These are phyloP conservation scores for Tremella fuciformis DNA, from an alignment of 768 basidiomycete genomes.

Conservation along the genomic window DNA sequence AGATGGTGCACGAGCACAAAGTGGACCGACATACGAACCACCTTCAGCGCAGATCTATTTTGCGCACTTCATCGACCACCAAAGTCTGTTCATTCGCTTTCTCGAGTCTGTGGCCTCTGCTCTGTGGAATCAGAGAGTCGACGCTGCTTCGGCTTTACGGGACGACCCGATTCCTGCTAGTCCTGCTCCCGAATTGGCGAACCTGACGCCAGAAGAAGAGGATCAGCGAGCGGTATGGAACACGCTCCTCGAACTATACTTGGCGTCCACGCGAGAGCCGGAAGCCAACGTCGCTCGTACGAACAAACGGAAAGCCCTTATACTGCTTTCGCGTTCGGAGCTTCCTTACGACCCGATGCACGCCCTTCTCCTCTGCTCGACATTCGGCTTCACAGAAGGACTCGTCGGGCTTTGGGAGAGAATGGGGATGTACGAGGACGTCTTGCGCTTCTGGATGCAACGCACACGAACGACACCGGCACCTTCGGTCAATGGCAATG, in stretches of 20 bases:
- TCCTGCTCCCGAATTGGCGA: background rate
- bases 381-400: conserved; percentile 73
- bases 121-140: conserved; percentile 73
- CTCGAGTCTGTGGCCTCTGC: conserved; percentile 78
- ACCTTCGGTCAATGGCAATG: conserved; percentile 11
- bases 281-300: conserved; percentile 15
- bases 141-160: background rate
- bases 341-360: conserved; percentile 82
- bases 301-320: conserved; percentile 67
- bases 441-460: conserved; percentile 90
- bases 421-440: conserved; percentile 93
- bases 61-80: conserved; percentile 88
- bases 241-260: conserved; percentile 87
- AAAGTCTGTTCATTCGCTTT: conserved; percentile 75
- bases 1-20: conserved; percentile 10
- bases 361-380: conserved; percentile 91
- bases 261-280: conserved; percentile 58
- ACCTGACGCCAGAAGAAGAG: conserved; percentile 14
- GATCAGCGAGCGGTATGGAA: conserved; percentile 92
- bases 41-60: conserved; percentile 86
- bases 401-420: conserved; percentile 88
- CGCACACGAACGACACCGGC: conserved; percentile 52
- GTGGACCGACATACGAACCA: conserved; percentile 28
- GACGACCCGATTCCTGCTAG: background rate
- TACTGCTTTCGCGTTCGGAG: conserved; percentile 59